phyloP scores from a whole-genome alignment of 2,329 filamentous ascomycete genomes.

The Colletotrichum musae region DNA sequence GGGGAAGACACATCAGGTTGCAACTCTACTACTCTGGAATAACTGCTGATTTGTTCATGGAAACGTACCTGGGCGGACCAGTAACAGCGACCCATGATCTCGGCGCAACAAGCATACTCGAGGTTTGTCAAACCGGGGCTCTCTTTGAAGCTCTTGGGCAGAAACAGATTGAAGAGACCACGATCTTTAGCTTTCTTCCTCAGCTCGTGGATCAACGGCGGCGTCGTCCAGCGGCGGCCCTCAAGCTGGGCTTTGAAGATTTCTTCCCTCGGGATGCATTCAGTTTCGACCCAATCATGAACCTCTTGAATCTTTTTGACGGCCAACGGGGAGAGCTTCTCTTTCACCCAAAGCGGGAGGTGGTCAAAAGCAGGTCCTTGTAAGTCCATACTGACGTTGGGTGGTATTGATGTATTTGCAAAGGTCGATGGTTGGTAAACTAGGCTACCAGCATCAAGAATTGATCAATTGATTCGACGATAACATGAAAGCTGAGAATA shows the following conservation, averaged over 20 bases:
- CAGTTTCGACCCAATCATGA: conserved; percentile 58
- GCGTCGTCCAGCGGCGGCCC: conserved; percentile 54
- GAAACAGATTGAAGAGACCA: conserved; percentile 98
- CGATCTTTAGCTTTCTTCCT: conserved; percentile 79
- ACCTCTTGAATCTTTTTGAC: conserved; percentile 59
- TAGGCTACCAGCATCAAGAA: conserved; percentile 45
- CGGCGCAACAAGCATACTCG: conserved; percentile 98
- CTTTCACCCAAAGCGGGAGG: conserved; percentile 47
- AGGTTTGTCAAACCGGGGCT: conserved; percentile 94
- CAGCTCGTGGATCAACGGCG: conserved; percentile 57
- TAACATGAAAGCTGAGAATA: no score
- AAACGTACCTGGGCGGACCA: conserved; percentile 80
- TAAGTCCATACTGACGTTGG: conserved; percentile 19
- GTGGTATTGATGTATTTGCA: conserved; percentile 2
- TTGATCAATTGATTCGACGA: conserved; percentile 43
- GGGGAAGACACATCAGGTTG: neutral
- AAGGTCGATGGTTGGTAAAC: neutral
- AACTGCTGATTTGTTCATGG: neutral
- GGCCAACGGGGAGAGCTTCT: conserved; percentile 51
- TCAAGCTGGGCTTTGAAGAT: conserved; percentile 57
- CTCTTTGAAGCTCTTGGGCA: conserved; percentile 95
- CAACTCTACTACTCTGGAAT: no score
- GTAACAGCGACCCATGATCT: conserved; percentile 89
- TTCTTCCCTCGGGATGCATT: conserved; percentile 59
- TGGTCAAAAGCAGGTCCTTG: conserved; percentile 48